phyloP scores from a whole-genome alignment of 2,329 filamentous ascomycete genomes.

The Penicillium sp. region DNA sequence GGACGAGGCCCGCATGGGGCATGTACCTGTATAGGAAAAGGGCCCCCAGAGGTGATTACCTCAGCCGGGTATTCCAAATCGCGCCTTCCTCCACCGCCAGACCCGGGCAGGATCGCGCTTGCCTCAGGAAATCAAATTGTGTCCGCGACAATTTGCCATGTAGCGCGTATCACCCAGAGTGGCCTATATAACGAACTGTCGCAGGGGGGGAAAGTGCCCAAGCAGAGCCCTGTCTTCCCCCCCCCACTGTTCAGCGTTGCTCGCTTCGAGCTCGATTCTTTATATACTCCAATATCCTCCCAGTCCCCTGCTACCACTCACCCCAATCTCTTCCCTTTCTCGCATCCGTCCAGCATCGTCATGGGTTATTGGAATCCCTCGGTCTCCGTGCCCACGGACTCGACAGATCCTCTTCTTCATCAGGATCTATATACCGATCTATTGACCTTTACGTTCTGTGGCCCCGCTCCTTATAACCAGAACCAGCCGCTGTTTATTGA shows the following conservation, averaged over 20 bases:
- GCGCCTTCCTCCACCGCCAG: conserved; percentile 5
- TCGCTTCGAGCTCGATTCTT: not conserved
- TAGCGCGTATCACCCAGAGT: not conserved
- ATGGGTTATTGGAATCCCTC: conserved; percentile 18
- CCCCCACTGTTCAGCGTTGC: not conserved
- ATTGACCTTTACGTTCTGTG: conserved; percentile 43
- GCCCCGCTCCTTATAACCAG: conserved; percentile 35
- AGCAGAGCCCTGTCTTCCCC: not conserved
- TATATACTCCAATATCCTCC: too few species aligned
- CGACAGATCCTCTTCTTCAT: conserved; percentile 14
- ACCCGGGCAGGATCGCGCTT: conserved; percentile 9
- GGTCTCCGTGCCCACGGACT: conserved; percentile 2
- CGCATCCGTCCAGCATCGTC: too few species aligned
- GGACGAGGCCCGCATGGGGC: too few species aligned
- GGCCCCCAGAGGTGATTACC: conserved; percentile 10
- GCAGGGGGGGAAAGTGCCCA: not conserved
- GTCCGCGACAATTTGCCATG: not conserved
- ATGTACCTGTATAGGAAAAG: too few species aligned
- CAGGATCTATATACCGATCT: conserved; percentile 37
- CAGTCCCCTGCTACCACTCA: not conserved
- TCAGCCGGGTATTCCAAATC: conserved; percentile 20
- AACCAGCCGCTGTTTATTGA: conserved; percentile 45
- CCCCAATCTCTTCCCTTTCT: not conserved
- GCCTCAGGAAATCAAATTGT: conserved; percentile 19
- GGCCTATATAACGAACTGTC: not conserved